Evolutionary conservation across 495 filamentous ascomycete species (phyloP).

Genomic region (Talaromyces ruber): DNA sequence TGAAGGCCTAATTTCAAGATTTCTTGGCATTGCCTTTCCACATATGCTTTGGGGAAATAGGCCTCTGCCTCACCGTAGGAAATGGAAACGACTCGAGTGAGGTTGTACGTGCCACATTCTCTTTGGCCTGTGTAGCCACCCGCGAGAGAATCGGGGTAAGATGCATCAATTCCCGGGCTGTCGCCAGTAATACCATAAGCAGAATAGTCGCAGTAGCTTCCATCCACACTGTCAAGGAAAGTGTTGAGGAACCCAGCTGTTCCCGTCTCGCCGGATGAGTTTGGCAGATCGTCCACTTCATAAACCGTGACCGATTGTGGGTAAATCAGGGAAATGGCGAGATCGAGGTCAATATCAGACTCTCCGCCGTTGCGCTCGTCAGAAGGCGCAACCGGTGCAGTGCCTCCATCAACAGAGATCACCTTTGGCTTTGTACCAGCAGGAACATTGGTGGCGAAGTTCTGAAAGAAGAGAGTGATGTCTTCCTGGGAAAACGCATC

Average conservation of each 20-base stretch:
- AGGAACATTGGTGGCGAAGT: slow-evolving; percentile 31
- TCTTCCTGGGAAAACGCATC: slow-evolving; percentile 45
- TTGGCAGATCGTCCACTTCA: slow-evolving; percentile 46
- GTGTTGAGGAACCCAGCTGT: slow-evolving; percentile 36
- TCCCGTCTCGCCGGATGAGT: slow-evolving; percentile 25
- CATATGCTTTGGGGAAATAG: slow-evolving; percentile 24
- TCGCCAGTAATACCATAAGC: slow-evolving; percentile 12
- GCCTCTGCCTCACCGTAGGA: slow-evolving; percentile 34
- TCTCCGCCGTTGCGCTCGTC: slow-evolving; percentile 23
- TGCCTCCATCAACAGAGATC: slow-evolving; percentile 34
- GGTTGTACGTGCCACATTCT: slow-evolving; percentile 32
- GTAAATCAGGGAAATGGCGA: slow-evolving; percentile 29
- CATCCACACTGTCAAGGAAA: slow-evolving; percentile 51
- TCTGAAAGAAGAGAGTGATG: slow-evolving; percentile 47
- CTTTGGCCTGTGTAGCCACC: slow-evolving; percentile 29
- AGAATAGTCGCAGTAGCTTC: slow-evolving; percentile 16
- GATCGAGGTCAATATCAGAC: slow-evolving; percentile 36
- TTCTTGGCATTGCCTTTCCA: slow-evolving; percentile 30
- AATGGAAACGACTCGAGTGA: slow-evolving; percentile 38
- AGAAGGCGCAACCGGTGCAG: slow-evolving; percentile 20
- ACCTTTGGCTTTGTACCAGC: slow-evolving; percentile 33
- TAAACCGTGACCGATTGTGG: slow-evolving; percentile 49
- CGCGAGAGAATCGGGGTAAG: slow-evolving; percentile 32
- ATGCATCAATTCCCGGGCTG: slow-evolving; percentile 7
- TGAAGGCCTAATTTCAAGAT: slow-evolving; percentile 38